Conservation (phyloP, 306 rosid genomes). For the Pterocarpus santalinus region DNA sequence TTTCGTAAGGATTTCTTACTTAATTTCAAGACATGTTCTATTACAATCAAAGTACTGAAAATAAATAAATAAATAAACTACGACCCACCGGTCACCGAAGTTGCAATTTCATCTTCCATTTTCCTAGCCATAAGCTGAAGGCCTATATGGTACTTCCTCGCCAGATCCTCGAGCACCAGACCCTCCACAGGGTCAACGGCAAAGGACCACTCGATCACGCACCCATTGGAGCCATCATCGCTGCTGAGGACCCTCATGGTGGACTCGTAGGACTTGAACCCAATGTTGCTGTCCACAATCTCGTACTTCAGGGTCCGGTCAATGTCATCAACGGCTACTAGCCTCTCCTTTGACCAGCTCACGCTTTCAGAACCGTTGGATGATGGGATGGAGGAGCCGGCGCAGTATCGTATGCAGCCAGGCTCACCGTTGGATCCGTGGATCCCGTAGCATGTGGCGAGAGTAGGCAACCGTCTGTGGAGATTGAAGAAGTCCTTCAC, state of each 20-base stretch:
- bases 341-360: conserved; percentile 74
- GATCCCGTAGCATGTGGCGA: conserved; percentile 60
- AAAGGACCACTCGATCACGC: conserved; percentile 65
- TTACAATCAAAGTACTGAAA: neutral
- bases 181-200: conserved; percentile 59
- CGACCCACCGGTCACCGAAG: neutral
- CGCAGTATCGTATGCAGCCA: conserved; percentile 70
- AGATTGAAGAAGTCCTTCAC: conserved; percentile 73
- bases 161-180: conserved; percentile 47
- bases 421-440: conserved; percentile 64
- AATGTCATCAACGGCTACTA: conserved; percentile 56
- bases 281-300: conserved; percentile 65
- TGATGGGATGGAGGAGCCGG: conserved; percentile 60
- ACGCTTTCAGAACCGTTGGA: conserved; percentile 25
- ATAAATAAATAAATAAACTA: neutral
- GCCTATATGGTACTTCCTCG: conserved; percentile 51
- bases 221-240: conserved; percentile 30
- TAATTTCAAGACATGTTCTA: too few relatives aligned
- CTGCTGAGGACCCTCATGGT: conserved; percentile 43
- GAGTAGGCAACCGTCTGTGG: conserved; percentile 62
- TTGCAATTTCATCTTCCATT: conserved; percentile 53
- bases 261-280: conserved; percentile 57
- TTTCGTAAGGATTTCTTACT: too few relatives aligned
- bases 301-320: conserved; percentile 54
- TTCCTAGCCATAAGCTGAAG: conserved; percentile 51